Conservation (phyloP, 768 basidiomycete species). For the Lactarius hengduanensis region DNA sequence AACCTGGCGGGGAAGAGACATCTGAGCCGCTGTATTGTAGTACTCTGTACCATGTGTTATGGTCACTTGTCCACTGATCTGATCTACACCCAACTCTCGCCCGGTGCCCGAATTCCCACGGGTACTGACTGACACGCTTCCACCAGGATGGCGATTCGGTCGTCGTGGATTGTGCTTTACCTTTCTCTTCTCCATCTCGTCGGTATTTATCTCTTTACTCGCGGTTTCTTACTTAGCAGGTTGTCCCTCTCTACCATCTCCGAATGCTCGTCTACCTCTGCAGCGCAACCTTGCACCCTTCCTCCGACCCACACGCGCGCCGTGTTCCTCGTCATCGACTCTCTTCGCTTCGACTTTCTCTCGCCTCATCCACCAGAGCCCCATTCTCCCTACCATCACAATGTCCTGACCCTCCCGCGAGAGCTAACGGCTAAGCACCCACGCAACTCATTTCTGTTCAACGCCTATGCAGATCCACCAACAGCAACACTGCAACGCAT, state of each 20-base stretch:
- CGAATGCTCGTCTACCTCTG: conserved; percentile 37
- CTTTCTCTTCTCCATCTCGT: conserved; percentile 66
- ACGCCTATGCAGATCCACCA: conserved; percentile 90
- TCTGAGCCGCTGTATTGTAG: neutral
- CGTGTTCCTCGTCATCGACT: conserved; percentile 85
- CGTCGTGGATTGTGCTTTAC: conserved; percentile 48
- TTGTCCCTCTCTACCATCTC: conserved; percentile 63
- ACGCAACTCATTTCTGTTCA: conserved; percentile 77
- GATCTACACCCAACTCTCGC: too few species aligned
- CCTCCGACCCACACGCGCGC: conserved; percentile 73
- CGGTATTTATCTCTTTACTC: conserved; percentile 86
- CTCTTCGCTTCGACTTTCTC: conserved; percentile 92
- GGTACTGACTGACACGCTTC: neutral
- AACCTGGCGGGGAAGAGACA: neutral
- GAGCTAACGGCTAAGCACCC: conserved; percentile 67
- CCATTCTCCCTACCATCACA: conserved; percentile 70
- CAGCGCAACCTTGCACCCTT: conserved; percentile 42
- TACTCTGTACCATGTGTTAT: neutral
- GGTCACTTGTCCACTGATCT: too few species aligned
- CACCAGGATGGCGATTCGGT: conserved; percentile 12
- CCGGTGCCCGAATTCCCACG: too few species aligned
- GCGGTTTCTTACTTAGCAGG: conserved; percentile 86
- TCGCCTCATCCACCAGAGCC: conserved; percentile 65
- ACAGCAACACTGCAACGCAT: conserved; percentile 94
- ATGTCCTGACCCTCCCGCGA: conserved; percentile 75